Evolutionary conservation across 2,329 filamentous ascomycete genomes (phyloP).

Genomic region (Botrytis porri): DNA sequence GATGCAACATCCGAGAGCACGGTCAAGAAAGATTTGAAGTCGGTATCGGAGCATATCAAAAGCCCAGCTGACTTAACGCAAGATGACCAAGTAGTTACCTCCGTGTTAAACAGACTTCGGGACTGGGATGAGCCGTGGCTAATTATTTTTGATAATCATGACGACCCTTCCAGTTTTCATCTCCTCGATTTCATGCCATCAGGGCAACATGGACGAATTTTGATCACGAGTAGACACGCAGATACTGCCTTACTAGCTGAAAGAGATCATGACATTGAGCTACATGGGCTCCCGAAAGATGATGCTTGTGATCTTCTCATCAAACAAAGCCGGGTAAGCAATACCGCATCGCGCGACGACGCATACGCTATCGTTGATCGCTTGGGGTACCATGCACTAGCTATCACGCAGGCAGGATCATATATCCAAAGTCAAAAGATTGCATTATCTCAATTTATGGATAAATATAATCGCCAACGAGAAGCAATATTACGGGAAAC

Average conservation of each 20-base stretch:
- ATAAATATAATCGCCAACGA: conserved; percentile 23
- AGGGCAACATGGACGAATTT: conserved; percentile 20
- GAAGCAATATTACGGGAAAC: conserved; percentile 26
- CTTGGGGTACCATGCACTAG: conserved; percentile 33
- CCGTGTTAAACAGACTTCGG: conserved; percentile 19
- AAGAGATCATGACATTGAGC: conserved; percentile 14
- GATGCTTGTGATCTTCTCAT: conserved; percentile 26
- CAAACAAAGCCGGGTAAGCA: background rate
- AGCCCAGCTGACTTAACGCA: background rate
- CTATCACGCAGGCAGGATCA: conserved; percentile 35
- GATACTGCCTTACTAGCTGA: conserved; percentile 7
- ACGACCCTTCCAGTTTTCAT: conserved; percentile 24
- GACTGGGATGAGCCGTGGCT: conserved; percentile 25
- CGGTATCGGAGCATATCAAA: conserved; percentile 22
- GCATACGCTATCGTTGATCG: conserved; percentile 23
- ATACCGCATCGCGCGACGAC: background rate
- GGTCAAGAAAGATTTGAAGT: conserved; percentile 23
- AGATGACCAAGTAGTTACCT: conserved; percentile 5
- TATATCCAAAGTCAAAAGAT: conserved; percentile 31
- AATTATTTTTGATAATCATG: conserved; percentile 33
- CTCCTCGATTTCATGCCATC: conserved; percentile 24
- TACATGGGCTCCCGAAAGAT: conserved; percentile 20
- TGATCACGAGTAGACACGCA: conserved; percentile 28
- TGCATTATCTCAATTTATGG: conserved; percentile 25
- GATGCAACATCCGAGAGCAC: conserved; percentile 25